Evolutionary conservation across 1,139 yeast species (phyloP).

Genomic region (Diutina pseudorugosa): DNA sequence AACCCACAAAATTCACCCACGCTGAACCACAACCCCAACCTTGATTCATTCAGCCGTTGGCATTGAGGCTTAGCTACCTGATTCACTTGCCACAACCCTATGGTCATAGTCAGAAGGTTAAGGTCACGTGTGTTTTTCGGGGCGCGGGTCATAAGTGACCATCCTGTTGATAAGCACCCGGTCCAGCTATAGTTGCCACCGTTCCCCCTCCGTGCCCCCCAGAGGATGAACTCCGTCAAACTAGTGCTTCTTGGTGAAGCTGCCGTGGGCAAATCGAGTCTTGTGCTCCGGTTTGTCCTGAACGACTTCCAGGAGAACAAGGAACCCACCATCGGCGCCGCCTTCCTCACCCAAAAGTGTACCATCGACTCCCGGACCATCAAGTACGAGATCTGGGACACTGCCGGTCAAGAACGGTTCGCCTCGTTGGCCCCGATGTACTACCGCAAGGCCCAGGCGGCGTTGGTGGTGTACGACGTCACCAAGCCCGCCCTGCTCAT

Average conservation of each 20-base stretch:
- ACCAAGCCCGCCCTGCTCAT: constrained; percentile 96
- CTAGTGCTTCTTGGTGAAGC: constrained; percentile 91
- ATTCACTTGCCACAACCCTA: too few species aligned
- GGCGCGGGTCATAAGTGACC: background rate
- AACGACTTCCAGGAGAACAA: constrained; percentile 96
- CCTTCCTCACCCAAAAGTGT: constrained; percentile 90
- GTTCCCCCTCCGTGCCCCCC: background rate
- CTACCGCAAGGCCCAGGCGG: constrained; percentile 97
- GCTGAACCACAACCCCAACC: too few species aligned
- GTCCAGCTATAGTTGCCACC: background rate
- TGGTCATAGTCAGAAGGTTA: too few species aligned
- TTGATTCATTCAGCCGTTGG: too few species aligned
- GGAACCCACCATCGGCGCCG: constrained; percentile 97
- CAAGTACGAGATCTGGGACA: constrained; percentile 97
- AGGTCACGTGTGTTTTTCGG: background rate
- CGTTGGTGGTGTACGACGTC: constrained; percentile 88
- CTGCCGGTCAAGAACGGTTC: constrained; percentile 97
- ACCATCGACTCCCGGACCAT: constrained; percentile 82
- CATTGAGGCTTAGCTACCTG: too few species aligned
- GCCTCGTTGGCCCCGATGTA: constrained; percentile 97
- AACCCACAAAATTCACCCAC: too few species aligned
- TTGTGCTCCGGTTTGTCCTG: constrained; percentile 85
- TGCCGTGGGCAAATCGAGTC: constrained; percentile 92
- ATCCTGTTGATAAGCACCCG: background rate
- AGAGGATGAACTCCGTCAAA: constrained; percentile 45